Conservation (phyloP, 805 yeast species). For the Kodamaea hsintzibuensis region DNA sequence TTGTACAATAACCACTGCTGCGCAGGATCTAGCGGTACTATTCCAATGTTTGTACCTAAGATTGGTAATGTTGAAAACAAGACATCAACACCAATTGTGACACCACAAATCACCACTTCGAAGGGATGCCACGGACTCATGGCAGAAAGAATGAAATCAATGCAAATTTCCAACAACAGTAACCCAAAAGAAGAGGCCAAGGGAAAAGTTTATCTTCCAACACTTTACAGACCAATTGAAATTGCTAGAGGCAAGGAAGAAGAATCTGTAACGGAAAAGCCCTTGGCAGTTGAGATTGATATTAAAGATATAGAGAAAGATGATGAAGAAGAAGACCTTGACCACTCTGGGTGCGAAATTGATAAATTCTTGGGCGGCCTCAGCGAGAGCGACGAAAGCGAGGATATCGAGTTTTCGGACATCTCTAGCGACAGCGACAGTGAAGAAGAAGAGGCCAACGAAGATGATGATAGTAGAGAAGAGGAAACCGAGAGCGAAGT, state of each 20-base stretch:
- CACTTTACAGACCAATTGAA: neutral
- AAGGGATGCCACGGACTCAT: conserved; percentile 11
- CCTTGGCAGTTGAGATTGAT: conserved; percentile 1
- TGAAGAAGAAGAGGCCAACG: conserved; percentile 13
- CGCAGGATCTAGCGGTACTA: neutral
- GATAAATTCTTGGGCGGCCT: neutral
- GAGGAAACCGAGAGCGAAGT: neutral
- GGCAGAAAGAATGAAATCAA: conserved; percentile 9
- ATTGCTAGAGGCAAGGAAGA: neutral
- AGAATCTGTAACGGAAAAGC: neutral
- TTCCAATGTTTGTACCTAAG: neutral
- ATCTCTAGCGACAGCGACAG: conserved; percentile 1
- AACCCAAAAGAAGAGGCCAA: conserved; percentile 2
- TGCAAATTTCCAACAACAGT: neutral
- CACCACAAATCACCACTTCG: conserved; percentile 3
- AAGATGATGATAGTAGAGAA: conserved; percentile 4
- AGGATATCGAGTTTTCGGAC: conserved; percentile 2
- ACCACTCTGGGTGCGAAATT: conserved; percentile 9
- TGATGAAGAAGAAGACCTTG: conserved; percentile 12
- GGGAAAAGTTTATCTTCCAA: neutral
- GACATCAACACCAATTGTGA: neutral
- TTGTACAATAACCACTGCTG: neutral
- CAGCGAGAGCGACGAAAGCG: conserved; percentile 5
- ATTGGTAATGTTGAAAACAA: neutral
- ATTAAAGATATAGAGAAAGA: conserved; percentile 7